Conservation (phyloP, 345 rosid species). For the Anastatica hierochuntica region DNA sequence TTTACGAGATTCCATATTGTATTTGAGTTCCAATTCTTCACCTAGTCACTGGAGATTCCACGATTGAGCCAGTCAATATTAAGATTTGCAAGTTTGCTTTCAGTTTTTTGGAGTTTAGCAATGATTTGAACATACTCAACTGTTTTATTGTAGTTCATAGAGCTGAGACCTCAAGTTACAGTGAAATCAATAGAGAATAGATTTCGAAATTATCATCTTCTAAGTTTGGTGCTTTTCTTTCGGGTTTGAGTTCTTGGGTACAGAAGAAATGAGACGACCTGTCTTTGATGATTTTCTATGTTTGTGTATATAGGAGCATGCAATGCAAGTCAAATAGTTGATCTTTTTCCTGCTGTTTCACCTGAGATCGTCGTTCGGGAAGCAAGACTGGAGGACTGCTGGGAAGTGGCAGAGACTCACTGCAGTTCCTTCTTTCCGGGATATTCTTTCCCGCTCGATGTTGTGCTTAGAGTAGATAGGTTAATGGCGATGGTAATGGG, state of each 20-base stretch:
- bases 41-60: no score
- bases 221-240: neutral
- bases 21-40: neutral
- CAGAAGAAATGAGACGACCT: neutral
- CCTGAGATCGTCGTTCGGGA: constrained; percentile 85
- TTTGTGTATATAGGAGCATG: constrained; percentile 41
- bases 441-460: constrained; percentile 75
- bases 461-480: constrained; percentile 69
- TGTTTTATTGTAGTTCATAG: neutral
- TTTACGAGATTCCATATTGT: neutral
- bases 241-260: neutral
- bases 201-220: neutral
- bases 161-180: neutral
- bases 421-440: constrained; percentile 86
- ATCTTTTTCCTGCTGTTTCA: constrained; percentile 55
- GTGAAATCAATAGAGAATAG: neutral
- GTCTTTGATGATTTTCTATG: neutral
- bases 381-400: constrained; percentile 84
- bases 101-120: neutral
- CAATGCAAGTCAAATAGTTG: constrained; percentile 74
- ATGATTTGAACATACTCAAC: no score
- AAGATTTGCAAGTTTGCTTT: neutral
- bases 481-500: constrained; percentile 69
- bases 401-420: constrained; percentile 98
- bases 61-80: neutral